Evolutionary conservation across 768 basidiomycete genomes (phyloP), one percentile per base, ranked within the genome.

Genomic region (Mycena albidolilacea): DNA sequence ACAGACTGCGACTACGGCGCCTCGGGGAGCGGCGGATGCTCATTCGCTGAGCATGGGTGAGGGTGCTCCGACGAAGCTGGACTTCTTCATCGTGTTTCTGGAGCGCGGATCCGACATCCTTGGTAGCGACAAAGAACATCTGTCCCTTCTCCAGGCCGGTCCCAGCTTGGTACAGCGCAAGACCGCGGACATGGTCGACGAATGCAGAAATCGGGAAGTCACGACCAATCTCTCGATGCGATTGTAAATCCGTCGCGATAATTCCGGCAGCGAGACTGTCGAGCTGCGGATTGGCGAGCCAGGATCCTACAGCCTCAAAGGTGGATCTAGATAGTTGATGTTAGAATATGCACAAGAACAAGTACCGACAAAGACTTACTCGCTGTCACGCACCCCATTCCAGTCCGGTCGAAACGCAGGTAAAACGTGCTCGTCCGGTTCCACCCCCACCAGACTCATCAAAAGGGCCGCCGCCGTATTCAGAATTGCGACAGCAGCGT

Each of bases 161-260:
- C 59, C 80, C 79, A 12, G 78, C 74, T 21, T 84, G 79, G 21
- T 80, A 80, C 72, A 83, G 81, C 11, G 80, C 82, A 37, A 90
- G 80, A 39, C 83, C 82, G 70, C 85, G 85, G 5, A 90, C 77
- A 52, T 89, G 87, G 37, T 88, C 85, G 21, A 90, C 75, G 74
- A 91, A 90, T 19, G 84, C 82, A 44, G 81, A 79, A 8, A 85
- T 77, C n/a, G 87, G 87, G 72, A 88, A 89, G 21, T 85, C 86
- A 82, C 85, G 84, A 8, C 83, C 84, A 62, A 87, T 85, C 54
- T 86, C 83, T 43, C 80, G 79, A 77, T 88, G 85, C 0, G 85
- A 83, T 43, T 87, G 85, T 23, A 89, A 64, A 76, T 88, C 86
- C 44, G 78, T 76, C 7, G 82, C 78, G 41, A 89, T 79, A 60